Evolutionary conservation across 257 asterid species (phyloP), one percentile per base, ranked within the genome.

Genomic region (Petrea volubilis): DNA sequence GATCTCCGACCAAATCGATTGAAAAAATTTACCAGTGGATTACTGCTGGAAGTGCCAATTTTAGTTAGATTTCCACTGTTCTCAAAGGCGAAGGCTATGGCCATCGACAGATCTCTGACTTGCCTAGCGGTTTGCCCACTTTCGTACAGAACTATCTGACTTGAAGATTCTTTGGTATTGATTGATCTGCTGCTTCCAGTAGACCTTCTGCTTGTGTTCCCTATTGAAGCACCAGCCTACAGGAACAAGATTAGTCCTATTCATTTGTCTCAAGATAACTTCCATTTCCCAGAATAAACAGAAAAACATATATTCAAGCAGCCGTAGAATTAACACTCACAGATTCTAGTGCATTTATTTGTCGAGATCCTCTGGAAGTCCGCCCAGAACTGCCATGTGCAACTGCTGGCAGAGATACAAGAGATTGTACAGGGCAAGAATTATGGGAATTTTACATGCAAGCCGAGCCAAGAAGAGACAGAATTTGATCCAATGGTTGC

Each of bases 51-150:
- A 5, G 80, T 74, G 21, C 81, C 75, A 24, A 81, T 70, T 51
- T 76, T 86, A 23, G 40, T 71, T 29, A 85, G 78, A 70, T 83
- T 90, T 34, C 87, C 89, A 27, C 84, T 90, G 33, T 83, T 92
- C 68, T 84, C 93, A 40, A 86, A 78, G 49, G 93, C 96, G 25
- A 85, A 80, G 21, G 95, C 87, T 31, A 92, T 80, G 66, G 95
- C 92, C 78, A 88, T 71, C 0, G 95, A 74, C 52, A 86, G 81
- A 67, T 89, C 91, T 74, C 78, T 77, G 24, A 77, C 81, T 66
- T 84, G 87, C 57, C 43, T 80, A 2, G 85, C 44, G 78, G 49
- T 86, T 28, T 81, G 78, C 20, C 89, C 86, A 25, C 74, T 72
- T 43, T 78, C 89, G n/a, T 86, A 89, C 46, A 84, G 81, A 66